A percentile compares a stretch with the other conserved stretches of the same genome.
Evolutionary conservation across 441 rosid genomes (phyloP).

Genomic region (Brassica balearica): DNA sequence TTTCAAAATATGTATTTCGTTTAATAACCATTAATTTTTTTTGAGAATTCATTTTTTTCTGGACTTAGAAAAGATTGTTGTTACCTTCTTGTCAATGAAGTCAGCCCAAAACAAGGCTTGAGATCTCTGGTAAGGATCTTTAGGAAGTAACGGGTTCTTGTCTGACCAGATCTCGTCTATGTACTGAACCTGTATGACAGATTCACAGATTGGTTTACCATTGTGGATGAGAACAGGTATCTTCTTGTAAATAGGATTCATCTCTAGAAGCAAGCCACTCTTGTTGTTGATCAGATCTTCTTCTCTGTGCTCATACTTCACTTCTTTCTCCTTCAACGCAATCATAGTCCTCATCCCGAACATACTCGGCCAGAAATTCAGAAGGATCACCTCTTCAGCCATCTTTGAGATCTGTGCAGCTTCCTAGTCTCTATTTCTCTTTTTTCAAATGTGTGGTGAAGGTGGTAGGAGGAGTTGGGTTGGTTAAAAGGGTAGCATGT

Average conservation of each 20-base stretch:
- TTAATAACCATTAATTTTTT: neutral
- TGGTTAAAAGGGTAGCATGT: neutral
- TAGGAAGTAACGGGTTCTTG: constrained; percentile 5
- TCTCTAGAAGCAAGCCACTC: neutral
- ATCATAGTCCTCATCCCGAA: constrained; percentile 41
- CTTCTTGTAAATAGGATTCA: constrained; percentile 3
- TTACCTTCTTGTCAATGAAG: constrained; percentile 47
- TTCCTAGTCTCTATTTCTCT: constrained; percentile 7
- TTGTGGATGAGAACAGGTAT: constrained; percentile 7
- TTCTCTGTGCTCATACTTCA: constrained; percentile 8
- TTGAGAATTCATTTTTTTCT: neutral
- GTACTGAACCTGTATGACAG: constrained; percentile 40
- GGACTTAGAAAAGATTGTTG: neutral
- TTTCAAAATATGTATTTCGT: neutral
- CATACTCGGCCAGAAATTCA: constrained; percentile 44
- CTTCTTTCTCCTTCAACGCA: constrained; percentile 40
- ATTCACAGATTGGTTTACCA: constrained; percentile 39
- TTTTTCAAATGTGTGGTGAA: neutral
- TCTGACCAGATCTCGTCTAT: constrained; percentile 42
- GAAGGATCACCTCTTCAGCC: constrained; percentile 36
- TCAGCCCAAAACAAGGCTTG: constrained; percentile 46
- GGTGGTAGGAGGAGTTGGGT: neutral
- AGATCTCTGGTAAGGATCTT: constrained; percentile 39
- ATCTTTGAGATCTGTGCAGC: constrained; percentile 28
- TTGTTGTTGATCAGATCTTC: constrained; percentile 17